Conservation (phyloP, 352 stramenopile genomes). For the Bremia lactucae region DNA sequence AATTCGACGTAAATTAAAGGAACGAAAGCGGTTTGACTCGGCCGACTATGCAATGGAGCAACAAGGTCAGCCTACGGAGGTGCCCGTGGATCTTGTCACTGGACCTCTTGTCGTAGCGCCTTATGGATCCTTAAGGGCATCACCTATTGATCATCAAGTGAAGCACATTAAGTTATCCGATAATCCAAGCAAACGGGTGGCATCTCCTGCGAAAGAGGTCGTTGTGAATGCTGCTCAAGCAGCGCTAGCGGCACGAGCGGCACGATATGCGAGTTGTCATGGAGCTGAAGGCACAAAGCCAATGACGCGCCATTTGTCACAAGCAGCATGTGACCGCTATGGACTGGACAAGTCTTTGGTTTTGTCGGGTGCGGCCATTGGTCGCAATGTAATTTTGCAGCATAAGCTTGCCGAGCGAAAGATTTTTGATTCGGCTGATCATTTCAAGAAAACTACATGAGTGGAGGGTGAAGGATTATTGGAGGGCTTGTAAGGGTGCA, state of each 20-base stretch:
- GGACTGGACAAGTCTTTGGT: constrained; percentile 15
- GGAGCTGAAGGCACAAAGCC: constrained; percentile 1
- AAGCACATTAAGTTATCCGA: constrained; percentile 77
- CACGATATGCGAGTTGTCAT: constrained; percentile 15
- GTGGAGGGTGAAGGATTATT: too few species aligned
- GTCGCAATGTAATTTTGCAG: constrained; percentile 53
- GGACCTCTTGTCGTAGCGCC: background rate
- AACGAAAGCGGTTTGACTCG: constrained; percentile 77
- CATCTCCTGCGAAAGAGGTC: constrained; percentile 2
- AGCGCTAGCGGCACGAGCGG: constrained; percentile 9
- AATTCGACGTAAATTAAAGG: constrained; percentile 66
- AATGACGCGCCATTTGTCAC: background rate
- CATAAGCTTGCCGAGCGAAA: constrained; percentile 60
- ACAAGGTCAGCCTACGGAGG: constrained; percentile 25
- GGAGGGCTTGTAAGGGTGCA: too few species aligned
- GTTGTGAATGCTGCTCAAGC: constrained; percentile 20
- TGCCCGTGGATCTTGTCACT: constrained; percentile 12
- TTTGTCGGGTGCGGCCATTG: constrained; percentile 27
- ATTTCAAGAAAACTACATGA: constrained; percentile 53
- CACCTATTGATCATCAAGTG: constrained; percentile 42
- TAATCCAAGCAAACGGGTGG: constrained; percentile 17
- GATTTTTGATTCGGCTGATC: constrained; percentile 68
- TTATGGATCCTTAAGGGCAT: constrained; percentile 4
- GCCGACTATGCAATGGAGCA: constrained; percentile 67
- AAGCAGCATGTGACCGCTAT: constrained; percentile 13